Evolutionary conservation across 1,284 basidiomycete genomes (phyloP).

Genomic region (Apiotrichum mycotoxinovorans): DNA sequence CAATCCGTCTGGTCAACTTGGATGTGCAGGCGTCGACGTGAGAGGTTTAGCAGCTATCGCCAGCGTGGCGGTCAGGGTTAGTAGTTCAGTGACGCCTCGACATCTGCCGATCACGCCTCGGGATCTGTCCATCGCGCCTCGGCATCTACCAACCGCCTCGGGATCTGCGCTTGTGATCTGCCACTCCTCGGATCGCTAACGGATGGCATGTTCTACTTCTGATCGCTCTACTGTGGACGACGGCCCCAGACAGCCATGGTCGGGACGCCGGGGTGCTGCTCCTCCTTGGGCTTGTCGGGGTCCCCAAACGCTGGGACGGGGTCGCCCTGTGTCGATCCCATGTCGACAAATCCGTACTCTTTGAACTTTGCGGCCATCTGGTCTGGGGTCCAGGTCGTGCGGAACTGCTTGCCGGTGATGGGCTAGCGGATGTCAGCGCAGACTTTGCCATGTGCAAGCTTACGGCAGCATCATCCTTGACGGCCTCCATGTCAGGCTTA

Average conservation of each 20-base stretch:
- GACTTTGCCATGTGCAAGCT: not conserved
- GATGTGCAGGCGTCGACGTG: no score
- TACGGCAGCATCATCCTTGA: constrained; percentile 9
- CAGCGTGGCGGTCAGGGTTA: no score
- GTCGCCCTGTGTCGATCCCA: constrained; percentile 24
- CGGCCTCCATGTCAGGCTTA: not conserved
- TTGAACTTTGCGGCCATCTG: constrained; percentile 2
- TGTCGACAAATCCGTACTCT: constrained; percentile 25
- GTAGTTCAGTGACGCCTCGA: no score
- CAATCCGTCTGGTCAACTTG: no score
- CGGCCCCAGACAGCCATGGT: constrained; percentile 15
- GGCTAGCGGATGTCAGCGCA: not conserved
- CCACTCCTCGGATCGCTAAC: no score
- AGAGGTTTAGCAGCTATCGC: no score
- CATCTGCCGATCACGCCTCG: no score
- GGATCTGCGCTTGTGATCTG: no score
- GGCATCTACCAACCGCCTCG: no score
- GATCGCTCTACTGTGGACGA: not conserved
- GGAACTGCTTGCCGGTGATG: constrained; percentile 13
- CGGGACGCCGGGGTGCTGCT: not conserved
- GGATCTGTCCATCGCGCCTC: no score
- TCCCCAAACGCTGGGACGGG: constrained; percentile 25
- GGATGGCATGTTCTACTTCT: no score
- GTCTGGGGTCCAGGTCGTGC: constrained; percentile 9
- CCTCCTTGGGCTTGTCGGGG: not conserved